Conservation (phyloP, 2,329 filamentous ascomycete species). For the Fusarium napiforme region DNA sequence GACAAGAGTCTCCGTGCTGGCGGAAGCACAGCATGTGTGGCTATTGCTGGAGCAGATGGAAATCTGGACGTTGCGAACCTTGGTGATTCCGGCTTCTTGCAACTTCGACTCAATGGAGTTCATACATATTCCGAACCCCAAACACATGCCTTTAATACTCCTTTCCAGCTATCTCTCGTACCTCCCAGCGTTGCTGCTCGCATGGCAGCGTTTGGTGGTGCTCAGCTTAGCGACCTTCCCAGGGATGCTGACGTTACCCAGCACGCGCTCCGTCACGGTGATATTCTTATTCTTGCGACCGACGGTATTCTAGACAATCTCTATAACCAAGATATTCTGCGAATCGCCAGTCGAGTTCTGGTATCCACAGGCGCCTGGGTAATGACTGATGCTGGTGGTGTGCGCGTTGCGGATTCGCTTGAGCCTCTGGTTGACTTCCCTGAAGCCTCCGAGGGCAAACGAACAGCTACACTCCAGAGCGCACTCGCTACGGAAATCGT, state of each 20-base stretch:
- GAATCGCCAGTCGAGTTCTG: slow-evolving; percentile 83
- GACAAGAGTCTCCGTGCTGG: slow-evolving; percentile 82
- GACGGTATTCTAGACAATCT: slow-evolving; percentile 98
- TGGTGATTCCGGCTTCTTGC: slow-evolving; percentile 93
- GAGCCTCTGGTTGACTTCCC: slow-evolving; percentile 53
- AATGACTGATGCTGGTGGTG: slow-evolving; percentile 66
- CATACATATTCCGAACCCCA: slow-evolving; percentile 86
- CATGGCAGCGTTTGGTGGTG: slow-evolving; percentile 84
- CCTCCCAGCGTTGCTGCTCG: slow-evolving; percentile 82
- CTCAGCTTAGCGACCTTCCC: slow-evolving; percentile 83
- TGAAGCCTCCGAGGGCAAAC: slow-evolving; percentile 43
- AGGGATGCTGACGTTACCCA: slow-evolving; percentile 83
- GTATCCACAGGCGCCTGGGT: slow-evolving; percentile 78
- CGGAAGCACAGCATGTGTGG: slow-evolving; percentile 93
- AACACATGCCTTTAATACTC: slow-evolving; percentile 97
- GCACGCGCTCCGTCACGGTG: slow-evolving; percentile 84
- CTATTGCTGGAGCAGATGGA: slow-evolving; percentile 77
- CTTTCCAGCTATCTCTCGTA: slow-evolving; percentile 91
- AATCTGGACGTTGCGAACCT: slow-evolving; percentile 89
- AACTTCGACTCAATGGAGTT: slow-evolving; percentile 86
- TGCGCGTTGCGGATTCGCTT: slow-evolving; percentile 72
- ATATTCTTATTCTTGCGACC: slow-evolving; percentile 92
- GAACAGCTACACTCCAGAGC: slow-evolving; percentile 73
- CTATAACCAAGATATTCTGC: slow-evolving; percentile 87
- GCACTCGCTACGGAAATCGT: slow-evolving; percentile 83